A percentile compares a stretch with the other conserved stretches of the same genome.
Conservation (phyloP, 177 flowering plant species). For the Vitis hybrid region DNA sequence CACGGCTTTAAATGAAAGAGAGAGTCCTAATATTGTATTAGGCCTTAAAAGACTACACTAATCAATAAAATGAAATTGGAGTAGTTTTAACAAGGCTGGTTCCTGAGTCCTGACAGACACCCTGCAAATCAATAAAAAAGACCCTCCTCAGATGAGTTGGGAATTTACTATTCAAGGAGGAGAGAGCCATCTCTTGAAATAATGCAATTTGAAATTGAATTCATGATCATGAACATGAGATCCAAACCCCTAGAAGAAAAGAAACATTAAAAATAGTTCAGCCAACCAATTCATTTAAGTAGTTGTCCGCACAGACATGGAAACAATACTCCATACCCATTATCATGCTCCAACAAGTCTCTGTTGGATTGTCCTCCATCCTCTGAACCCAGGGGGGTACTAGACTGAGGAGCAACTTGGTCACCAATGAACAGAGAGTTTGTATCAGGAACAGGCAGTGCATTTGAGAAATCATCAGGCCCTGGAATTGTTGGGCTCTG, state of each 20-base stretch:
- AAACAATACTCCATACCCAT: slow-evolving; percentile 20
- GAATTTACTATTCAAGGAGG: not conserved
- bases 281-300: slow-evolving; percentile 5
- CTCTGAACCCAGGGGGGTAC: slow-evolving; percentile 7
- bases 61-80: not conserved
- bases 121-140: slow-evolving; percentile 5
- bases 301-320: slow-evolving; percentile 35
- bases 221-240: not conserved
- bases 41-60: not conserved
- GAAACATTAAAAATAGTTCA: not conserved
- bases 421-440: slow-evolving; percentile 26
- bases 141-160: not conserved
- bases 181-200: not conserved
- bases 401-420: slow-evolving; percentile 28
- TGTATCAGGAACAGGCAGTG: slow-evolving; percentile 9
- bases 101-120: not conserved
- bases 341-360: slow-evolving; percentile 7
- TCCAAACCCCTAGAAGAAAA: not conserved
- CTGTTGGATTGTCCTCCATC: slow-evolving; percentile 7
- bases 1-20: not conserved
- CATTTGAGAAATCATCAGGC: slow-evolving; percentile 24
- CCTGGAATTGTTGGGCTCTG: slow-evolving; percentile 15
- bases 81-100: not conserved
- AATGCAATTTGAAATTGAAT: slow-evolving; percentile 3
- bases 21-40: not conserved